Base-by-base conservation (phyloP, 2,329 filamentous ascomycete species). In the Penicillium palitans region DNA sequence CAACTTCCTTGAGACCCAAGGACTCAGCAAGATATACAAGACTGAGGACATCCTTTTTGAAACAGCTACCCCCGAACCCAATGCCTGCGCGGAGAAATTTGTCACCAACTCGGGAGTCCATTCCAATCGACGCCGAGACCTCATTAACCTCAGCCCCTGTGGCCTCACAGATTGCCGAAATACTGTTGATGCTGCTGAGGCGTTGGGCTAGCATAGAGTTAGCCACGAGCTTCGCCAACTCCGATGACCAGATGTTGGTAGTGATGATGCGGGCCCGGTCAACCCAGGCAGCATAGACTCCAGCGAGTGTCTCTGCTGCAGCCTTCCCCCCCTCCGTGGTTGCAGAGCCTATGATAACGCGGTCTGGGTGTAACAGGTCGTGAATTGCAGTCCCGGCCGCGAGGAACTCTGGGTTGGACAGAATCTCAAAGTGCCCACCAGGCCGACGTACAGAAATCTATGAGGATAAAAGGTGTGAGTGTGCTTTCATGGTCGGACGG, bases 371-470 rank as follows among this genome's bases (percentile, higher is more conserved):
- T 48, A 91, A 80, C 6, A 93, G 80, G 69, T 93, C 87, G 41
- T 83, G 79, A 59, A 93, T 84, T 6, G 90, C 89, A 7, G 88
- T 91, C 56, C 90, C 90, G 61, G 90, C 90, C 24, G 90, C 87
- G 42, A 93, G 78, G 71, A 93, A 93, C 72, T 93, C 90, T 6
- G 90, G 90, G 74, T 92, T 93, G 42, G 88, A 91, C 31, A 93
- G 82, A 58, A 93, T 85, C 69, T 92, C 88, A 70, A 92, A 92
- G 62, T 83, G 81, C 15, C 86, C 80, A 24, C 82, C 83, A 1
- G 87, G 87, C 13, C 61, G 50, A 83, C 84, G 68, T 81, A 63
- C 46, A 31, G 24, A 35, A 58, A 66, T 55, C 40, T 65, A 55
- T 27, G 12, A 15, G 1, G 4, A 40, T 49, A 59, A 31, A 29